A percentile compares a stretch with the other conserved stretches of the same genome.
Conservation (phyloP, 176 grass and related monocot genomes). For the Pharus latifolius region DNA sequence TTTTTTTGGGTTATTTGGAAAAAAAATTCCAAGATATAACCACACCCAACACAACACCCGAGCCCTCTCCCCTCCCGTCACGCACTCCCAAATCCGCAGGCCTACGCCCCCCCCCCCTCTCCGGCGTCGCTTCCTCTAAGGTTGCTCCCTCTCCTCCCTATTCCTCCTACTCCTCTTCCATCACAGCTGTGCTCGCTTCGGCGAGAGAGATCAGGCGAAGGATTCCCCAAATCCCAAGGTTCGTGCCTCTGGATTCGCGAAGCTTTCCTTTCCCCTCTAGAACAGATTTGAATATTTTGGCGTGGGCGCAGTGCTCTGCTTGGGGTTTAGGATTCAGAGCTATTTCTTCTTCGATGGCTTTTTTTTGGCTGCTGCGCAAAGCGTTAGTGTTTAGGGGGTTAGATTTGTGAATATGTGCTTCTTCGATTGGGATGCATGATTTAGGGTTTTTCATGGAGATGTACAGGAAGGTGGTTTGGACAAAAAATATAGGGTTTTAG, state of each 20-base stretch:
- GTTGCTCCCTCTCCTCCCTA: background rate
- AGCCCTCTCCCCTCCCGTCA: background rate
- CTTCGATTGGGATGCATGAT: background rate
- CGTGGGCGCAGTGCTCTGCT: background rate
- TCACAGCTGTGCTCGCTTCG: background rate
- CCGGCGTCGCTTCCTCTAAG: background rate
- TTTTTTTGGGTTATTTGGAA: too few species aligned
- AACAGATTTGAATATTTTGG: background rate
- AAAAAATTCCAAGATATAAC: too few species aligned
- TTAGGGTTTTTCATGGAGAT: background rate
- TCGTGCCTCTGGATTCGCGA: background rate
- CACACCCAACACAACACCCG: background rate
- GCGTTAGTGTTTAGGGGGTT: background rate
- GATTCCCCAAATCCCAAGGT: background rate
- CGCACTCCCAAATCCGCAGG: background rate
- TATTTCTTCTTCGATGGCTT: too few species aligned
- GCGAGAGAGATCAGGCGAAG: background rate
- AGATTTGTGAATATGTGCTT: background rate
- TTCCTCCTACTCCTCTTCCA: background rate
- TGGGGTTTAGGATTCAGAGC: slow-evolving; percentile 1
- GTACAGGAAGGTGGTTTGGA: background rate
- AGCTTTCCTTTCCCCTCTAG: too few species aligned
- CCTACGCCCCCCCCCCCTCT: background rate
- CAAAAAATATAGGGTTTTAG: background rate
- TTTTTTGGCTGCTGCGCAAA: too few species aligned